A percentile compares a stretch with the other conserved stretches of the same genome.
phyloP scores from a whole-genome alignment of 768 basidiomycete genomes.

The Mycena crocata region DNA sequence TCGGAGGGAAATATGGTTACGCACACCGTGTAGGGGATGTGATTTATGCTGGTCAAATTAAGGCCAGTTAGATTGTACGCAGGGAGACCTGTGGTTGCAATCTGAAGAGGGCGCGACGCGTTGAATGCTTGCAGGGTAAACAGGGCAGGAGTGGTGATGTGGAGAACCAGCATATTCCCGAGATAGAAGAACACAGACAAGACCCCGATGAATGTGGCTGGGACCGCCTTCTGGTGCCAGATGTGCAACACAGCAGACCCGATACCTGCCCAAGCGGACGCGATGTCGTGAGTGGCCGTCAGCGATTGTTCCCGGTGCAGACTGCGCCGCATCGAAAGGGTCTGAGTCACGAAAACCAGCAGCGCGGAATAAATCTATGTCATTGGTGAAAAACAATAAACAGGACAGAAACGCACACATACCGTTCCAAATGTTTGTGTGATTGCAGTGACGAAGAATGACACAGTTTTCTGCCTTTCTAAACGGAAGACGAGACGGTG shows the following conservation, averaged over 20 bases:
- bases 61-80: too few relatives aligned
- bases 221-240: constrained; percentile 2
- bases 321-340: neutral
- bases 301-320: neutral
- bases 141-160: constrained; percentile 3
- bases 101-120: neutral
- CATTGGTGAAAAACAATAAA: neutral
- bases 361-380: constrained; percentile 14
- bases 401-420: neutral
- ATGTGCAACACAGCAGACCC: neutral
- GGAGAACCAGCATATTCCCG: neutral
- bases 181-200: neutral
- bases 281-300: constrained; percentile 3
- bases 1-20: neutral
- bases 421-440: neutral
- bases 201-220: neutral
- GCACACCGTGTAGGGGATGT: neutral
- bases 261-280: constrained; percentile 7
- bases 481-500: neutral
- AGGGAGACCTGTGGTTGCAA: neutral
- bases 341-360: constrained; percentile 9
- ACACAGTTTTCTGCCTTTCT: neutral
- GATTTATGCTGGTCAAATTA: too few relatives aligned
- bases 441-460: constrained; percentile 5
- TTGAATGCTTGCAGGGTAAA: constrained; percentile 2